Base-by-base conservation (phyloP, 768 basidiomycete genomes). In the Amylocystis lapponica region DNA sequence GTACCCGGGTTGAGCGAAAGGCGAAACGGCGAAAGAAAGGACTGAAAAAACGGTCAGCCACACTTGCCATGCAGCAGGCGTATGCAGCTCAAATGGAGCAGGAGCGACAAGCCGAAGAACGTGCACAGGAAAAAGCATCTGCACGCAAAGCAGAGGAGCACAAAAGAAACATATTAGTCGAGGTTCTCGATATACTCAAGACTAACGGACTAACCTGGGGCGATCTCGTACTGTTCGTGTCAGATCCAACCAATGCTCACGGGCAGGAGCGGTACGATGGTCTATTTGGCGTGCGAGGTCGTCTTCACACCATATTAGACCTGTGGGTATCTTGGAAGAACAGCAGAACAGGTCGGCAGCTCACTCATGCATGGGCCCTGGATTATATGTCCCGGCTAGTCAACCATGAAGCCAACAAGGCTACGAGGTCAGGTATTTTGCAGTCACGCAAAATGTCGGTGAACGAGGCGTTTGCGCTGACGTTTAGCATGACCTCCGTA, bases 301-400 rank as follows among this genome's bases (percentile, higher is more conserved):
- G 9, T 16, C 7, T n/a, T n/a, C n/a, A n/a, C n/a, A n/a, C n/a
- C n/a, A n/a, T n/a, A n/a, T n/a, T n/a, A n/a, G n/a, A n/a, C n/a
- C n/a, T n/a, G n/a, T 38, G 36, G 36, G 6, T 14, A 10, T 38
- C 36, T 3, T 38, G 22, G 3, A 3, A n/a, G 5, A 60, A 57
- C 36, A 58, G 49, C 26, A 13, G 33, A 2, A 47, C 43, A 0
- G 59, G 41, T 2, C 37, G 45, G 1, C n/a, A 46, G 1, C n/a
- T n/a, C n/a, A n/a, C n/a, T n/a, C n/a, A n/a, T n/a, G n/a, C n/a
- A n/a, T n/a, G n/a, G n/a, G n/a, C 36, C 55, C 23, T 51, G 63
- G 0, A 41, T 2, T 57, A 59, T 42, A 43, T 60, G 17, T 36
- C 17, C 7, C 21, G 22, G 3, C 9, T 33, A 11, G 44, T 62